Conservation (phyloP, 2,329 filamentous ascomycete species). For the Zymoseptoria tritici region DNA sequence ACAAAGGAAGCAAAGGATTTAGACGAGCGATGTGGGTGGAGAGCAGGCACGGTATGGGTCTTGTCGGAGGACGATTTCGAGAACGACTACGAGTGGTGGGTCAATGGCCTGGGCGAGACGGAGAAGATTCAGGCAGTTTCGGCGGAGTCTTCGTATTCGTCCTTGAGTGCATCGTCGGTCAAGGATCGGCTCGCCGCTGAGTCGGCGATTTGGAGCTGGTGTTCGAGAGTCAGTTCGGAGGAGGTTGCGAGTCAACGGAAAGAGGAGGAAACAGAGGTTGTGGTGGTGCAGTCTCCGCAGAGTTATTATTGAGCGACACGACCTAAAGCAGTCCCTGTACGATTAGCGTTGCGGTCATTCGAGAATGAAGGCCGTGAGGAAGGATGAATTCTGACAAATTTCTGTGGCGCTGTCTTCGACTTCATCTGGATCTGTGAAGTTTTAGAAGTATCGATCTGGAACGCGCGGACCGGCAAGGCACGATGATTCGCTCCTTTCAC, state of each 20-base stretch:
- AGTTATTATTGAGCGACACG: background rate
- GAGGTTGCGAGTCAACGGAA: background rate
- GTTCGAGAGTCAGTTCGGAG: background rate
- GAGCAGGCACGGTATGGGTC: constrained; percentile 9
- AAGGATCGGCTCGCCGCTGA: background rate
- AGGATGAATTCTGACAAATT: too few species aligned
- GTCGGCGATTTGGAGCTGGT: background rate
- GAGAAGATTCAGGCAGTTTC: constrained; percentile 1
- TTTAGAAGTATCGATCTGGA: too few species aligned
- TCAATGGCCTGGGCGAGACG: constrained; percentile 9
- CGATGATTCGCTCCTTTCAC: too few species aligned
- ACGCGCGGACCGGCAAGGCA: too few species aligned
- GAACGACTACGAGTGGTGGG: constrained; percentile 10
- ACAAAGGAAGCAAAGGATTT: constrained; percentile 5
- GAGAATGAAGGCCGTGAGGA: too few species aligned
- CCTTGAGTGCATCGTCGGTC: background rate
- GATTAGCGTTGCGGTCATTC: too few species aligned
- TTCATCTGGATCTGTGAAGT: too few species aligned
- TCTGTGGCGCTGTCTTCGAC: too few species aligned
- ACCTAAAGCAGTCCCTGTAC: background rate
- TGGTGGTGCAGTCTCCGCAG: background rate
- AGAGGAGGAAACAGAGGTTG: background rate
- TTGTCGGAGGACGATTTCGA: constrained; percentile 8
- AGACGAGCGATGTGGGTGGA: constrained; percentile 5
- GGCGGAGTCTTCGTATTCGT: background rate